Evolutionary conservation across 2,329 filamentous ascomycete species (phyloP).

Genomic region (Aspergillus neoniger): DNA sequence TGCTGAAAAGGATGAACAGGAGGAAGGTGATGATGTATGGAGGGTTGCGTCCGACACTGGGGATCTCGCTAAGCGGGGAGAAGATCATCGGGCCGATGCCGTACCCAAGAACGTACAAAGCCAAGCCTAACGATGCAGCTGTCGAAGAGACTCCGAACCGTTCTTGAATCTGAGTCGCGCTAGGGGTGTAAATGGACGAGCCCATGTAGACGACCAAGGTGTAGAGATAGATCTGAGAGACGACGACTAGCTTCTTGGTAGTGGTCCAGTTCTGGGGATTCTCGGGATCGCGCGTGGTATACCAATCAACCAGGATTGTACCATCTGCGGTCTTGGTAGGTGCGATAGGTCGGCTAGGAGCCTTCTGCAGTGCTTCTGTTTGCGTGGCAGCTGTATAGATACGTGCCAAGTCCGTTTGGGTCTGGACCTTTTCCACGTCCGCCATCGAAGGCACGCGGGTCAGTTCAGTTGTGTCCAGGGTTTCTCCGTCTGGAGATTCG

Average conservation of each 20-base stretch:
- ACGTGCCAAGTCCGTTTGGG: slow-evolving; percentile 2
- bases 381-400: slow-evolving; percentile 4
- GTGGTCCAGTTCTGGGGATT: slow-evolving; percentile 11
- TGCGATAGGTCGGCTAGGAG: slow-evolving; percentile 2
- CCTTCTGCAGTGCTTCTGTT: slow-evolving; percentile 4
- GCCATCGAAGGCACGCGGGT: slow-evolving; percentile 6
- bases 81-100: slow-evolving; percentile 9
- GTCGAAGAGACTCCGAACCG: slow-evolving; percentile 1
- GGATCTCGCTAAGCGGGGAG: slow-evolving; percentile 8
- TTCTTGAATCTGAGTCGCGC: neutral
- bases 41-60: slow-evolving; percentile 6
- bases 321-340: slow-evolving; percentile 5
- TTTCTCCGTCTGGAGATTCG: neutral
- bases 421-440: slow-evolving; percentile 6
- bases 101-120: slow-evolving; percentile 7
- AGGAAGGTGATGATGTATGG: slow-evolving; percentile 7
- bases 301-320: slow-evolving; percentile 10
- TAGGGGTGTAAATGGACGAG: slow-evolving; percentile 10
- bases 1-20: slow-evolving; percentile 3
- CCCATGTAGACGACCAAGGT: slow-evolving; percentile 12
- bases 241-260: neutral
- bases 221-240: slow-evolving; percentile 7
- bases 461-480: neutral
- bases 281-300: slow-evolving; percentile 1
- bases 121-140: slow-evolving; percentile 6